Percentiles rank a stretch among this genome's conserved stretches.
These are phyloP conservation scores for Monoraphidium neglectum DNA, from an alignment of 139 green algal genomes.

Conservation along the genomic window DNA sequence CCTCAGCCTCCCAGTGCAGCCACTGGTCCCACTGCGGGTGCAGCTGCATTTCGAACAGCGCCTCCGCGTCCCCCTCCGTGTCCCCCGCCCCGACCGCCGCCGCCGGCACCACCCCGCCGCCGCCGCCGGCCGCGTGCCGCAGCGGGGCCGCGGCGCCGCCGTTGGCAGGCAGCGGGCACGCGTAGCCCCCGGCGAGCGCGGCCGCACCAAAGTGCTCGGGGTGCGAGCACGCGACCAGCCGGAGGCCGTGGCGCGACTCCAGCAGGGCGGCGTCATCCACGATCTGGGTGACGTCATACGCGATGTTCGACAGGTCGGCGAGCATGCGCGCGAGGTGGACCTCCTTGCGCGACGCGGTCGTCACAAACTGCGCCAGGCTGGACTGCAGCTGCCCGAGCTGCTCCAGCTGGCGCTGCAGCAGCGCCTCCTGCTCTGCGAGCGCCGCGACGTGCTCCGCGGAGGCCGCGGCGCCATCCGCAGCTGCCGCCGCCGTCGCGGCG, in stretches of 20 bases:
- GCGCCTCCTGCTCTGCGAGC: background rate
- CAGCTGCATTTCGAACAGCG: too few species aligned
- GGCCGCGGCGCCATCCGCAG: background rate
- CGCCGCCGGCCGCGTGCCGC: too few species aligned
- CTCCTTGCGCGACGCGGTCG: conserved; percentile 24
- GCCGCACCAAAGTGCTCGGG: background rate
- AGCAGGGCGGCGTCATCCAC: conserved; percentile 20
- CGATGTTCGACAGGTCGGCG: conserved; percentile 49
- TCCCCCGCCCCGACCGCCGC: too few species aligned
- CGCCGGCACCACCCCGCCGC: too few species aligned
- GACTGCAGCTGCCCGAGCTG: background rate
- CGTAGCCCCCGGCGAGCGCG: background rate
- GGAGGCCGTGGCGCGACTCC: conserved; percentile 23
- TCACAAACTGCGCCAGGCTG: conserved; percentile 21
- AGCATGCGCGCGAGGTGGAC: conserved; percentile 38
- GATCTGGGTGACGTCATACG: conserved; percentile 39
- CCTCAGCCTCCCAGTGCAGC: too few species aligned
- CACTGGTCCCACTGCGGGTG: too few species aligned
- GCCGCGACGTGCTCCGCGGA: background rate
- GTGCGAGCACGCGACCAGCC: conserved; percentile 23
- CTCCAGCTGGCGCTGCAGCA: background rate
- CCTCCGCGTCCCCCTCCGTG: too few species aligned
- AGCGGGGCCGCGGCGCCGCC: too few species aligned
- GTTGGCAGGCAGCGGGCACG: too few species aligned
- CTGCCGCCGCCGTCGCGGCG: background rate